Conservation (phyloP, 2,329 filamentous ascomycete genomes). For the Beauveria brongniartii region DNA sequence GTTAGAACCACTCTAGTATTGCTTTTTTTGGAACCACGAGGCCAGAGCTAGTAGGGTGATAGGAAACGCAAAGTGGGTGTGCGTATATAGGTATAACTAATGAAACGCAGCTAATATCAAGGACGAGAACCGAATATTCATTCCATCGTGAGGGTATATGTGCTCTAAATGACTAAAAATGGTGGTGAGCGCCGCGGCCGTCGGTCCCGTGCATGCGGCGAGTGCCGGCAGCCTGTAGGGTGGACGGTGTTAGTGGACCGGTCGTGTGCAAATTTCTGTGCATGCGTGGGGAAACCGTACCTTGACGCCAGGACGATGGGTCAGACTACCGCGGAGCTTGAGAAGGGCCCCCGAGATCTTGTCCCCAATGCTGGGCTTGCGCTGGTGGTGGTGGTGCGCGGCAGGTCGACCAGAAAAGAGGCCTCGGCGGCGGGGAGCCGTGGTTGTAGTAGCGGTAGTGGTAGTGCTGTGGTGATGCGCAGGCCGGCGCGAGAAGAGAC, state of each 20-base stretch:
- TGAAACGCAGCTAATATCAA: neutral
- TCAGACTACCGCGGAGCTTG: constrained; percentile 64
- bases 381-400: constrained; percentile 45
- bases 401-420: constrained; percentile 31
- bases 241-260: neutral
- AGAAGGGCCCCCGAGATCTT: constrained; percentile 71
- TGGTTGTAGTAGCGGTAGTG: constrained; percentile 31
- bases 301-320: constrained; percentile 62
- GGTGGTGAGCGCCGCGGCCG: constrained; percentile 47
- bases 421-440: constrained; percentile 31
- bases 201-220: constrained; percentile 69
- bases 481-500: constrained; percentile 21
- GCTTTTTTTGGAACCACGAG: neutral
- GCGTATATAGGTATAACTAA: neutral
- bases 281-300: constrained; percentile 26
- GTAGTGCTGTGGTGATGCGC: constrained; percentile 28
- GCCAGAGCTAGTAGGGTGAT: neutral
- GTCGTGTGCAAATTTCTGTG: too few species aligned
- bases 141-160: neutral
- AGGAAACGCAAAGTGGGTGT: neutral
- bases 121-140: neutral
- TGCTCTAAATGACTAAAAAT: neutral
- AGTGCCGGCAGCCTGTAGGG: constrained; percentile 57
- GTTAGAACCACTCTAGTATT: neutral
- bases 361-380: constrained; percentile 62